phyloP scores from a whole-genome alignment of 768 basidiomycete species.

The Amanita pallidorosea region DNA sequence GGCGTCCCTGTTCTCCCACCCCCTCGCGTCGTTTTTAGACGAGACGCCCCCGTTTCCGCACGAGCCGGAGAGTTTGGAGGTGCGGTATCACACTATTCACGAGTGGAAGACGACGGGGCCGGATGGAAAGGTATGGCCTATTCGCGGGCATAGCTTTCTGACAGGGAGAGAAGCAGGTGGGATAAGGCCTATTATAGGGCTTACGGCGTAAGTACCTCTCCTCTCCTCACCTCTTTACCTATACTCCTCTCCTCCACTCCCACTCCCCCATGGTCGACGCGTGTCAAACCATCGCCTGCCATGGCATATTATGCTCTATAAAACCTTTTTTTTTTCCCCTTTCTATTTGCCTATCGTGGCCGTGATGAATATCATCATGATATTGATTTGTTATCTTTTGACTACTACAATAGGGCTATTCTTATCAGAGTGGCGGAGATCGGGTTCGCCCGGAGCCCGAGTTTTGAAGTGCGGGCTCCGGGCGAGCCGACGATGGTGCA shows the following conservation, averaged over 20 bases:
- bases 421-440: conserved; percentile 33
- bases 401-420: conserved; percentile 25
- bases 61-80: conserved; percentile 42
- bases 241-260: no score
- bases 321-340: no score
- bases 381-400: background rate
- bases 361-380: background rate
- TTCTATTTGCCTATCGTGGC: no score
- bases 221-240: background rate
- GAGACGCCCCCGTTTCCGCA: conserved; percentile 38
- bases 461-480: conserved; percentile 30
- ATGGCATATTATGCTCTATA: no score
- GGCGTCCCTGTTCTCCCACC: conserved; percentile 75
- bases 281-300: no score
- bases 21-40: conserved; percentile 61
- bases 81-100: conserved; percentile 52
- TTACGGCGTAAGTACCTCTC: conserved; percentile 61
- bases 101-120: conserved; percentile 42
- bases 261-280: no score
- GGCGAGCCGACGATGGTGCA: conserved; percentile 22
- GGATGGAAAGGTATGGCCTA: conserved; percentile 21
- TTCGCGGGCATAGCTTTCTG: conserved; percentile 68
- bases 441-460: conserved; percentile 32
- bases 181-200: conserved; percentile 79
- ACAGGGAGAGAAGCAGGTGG: conserved; percentile 81